phyloP scores from a whole-genome alignment of 2,329 filamentous ascomycete genomes.

The Blastomyces silverae region DNA sequence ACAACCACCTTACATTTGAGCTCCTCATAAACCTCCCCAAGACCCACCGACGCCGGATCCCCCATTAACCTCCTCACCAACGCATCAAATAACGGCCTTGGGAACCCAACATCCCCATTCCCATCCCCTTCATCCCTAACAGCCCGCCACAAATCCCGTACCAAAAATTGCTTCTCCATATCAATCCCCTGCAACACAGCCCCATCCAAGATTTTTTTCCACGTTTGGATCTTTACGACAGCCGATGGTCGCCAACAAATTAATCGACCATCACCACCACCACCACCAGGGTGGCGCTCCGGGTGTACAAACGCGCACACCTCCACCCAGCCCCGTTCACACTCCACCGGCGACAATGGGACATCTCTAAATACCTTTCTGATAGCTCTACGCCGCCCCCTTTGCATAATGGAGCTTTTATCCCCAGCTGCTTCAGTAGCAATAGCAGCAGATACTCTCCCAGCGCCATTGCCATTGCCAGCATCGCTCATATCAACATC shows the following conservation, averaged over 20 bases:
- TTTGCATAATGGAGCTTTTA: constrained; percentile 26
- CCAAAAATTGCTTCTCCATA: constrained; percentile 38
- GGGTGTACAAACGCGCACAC: constrained; percentile 49
- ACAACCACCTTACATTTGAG: constrained; percentile 33
- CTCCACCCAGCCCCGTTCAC: constrained; percentile 45
- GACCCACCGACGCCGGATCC: constrained; percentile 18
- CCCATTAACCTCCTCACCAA: constrained; percentile 34
- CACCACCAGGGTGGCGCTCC: constrained; percentile 14
- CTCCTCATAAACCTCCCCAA: constrained; percentile 23
- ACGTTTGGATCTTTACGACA: constrained; percentile 44
- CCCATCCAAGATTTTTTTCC: constrained; percentile 41
- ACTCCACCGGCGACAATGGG: constrained; percentile 49
- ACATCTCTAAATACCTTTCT: constrained; percentile 44
- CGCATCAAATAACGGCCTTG: constrained; percentile 34
- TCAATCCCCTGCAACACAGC: constrained; percentile 37
- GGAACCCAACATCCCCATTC: constrained; percentile 29
- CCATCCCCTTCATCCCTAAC: constrained; percentile 29
- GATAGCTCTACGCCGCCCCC: constrained; percentile 31
- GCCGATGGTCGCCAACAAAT: constrained; percentile 45
- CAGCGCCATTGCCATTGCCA: constrained; percentile 17
- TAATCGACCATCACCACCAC: background rate
- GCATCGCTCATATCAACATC: constrained; percentile 19
- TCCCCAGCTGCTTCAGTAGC: constrained; percentile 18
- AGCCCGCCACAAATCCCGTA: constrained; percentile 37
- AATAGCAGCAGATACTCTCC: constrained; percentile 18